phyloP scores from a whole-genome alignment of 768 basidiomycete species.

The Sporobolomyces pararoseus region DNA sequence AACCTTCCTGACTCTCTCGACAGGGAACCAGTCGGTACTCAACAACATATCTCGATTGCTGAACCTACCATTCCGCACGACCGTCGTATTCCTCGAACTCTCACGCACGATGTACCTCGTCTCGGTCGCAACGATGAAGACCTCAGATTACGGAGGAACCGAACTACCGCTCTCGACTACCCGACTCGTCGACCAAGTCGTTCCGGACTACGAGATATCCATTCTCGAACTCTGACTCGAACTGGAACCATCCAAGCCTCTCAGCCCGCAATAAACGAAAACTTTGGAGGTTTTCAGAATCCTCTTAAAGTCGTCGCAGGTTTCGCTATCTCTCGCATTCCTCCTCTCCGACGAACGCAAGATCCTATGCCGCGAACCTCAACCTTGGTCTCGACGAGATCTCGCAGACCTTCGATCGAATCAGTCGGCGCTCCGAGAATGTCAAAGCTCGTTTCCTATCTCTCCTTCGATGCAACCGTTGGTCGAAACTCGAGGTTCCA shows the following conservation, averaged over 20 bases:
- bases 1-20: too few relatives aligned
- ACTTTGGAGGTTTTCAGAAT: conserved; percentile 51
- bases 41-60: conserved; percentile 33
- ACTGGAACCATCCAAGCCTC: neutral
- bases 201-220: conserved; percentile 14
- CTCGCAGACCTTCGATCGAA: neutral
- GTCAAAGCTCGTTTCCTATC: conserved; percentile 61
- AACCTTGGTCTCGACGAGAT: conserved; percentile 7
- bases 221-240: neutral
- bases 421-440: neutral
- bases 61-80: conserved; percentile 5
- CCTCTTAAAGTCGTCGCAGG: conserved; percentile 51
- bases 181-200: conserved; percentile 11
- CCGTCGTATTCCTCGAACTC: neutral
- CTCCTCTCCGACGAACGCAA: conserved; percentile 3
- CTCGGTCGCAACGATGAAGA: conserved; percentile 3
- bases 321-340: conserved; percentile 50
- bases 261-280: neutral
- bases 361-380: neutral
- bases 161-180: conserved; percentile 16
- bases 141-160: conserved; percentile 23
- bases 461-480: conserved; percentile 70
- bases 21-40: neutral
- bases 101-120: neutral
- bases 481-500: conserved; percentile 50